Evolutionary conservation across 495 filamentous ascomycete species (phyloP), one percentile per base, ranked within the genome.

Genomic region (Staphylotrichum tortipilum): DNA sequence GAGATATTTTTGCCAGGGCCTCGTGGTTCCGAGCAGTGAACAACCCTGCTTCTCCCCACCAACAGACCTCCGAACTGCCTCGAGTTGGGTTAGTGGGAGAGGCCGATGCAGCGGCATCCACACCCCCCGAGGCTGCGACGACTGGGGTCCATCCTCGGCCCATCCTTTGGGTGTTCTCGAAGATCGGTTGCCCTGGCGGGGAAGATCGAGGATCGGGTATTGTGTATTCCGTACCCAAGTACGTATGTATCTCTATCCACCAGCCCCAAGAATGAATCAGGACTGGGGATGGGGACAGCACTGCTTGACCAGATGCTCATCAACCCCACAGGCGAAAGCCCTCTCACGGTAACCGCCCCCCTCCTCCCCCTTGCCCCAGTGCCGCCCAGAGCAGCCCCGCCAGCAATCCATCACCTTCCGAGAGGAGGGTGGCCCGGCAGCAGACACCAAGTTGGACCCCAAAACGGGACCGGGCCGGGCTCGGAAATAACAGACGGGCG

Each of bases 401-500:
- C 9, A 36, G 34, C 14, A 3, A 36, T 18, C 14, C 1, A 36
- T 18, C 6, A 17, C 31, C 3, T 34, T 34, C 3, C 31, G n/a
- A 15, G n/a, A 34, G n/a, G 3, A 43, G 7, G 19, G 22, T 18
- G 1, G 15, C 17, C n/a, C 33, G 14, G 7, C 4, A 9, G 4
- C 7, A n/a, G 33, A 38, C 4, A 2, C 37, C 10, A 23, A 24
- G 34, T 11, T n/a, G 34, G 23, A 28, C 23, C 8, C 24, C 14
- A 28, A 36, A 34, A 30, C 47, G 17, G 31, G 39, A 7, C 17
- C 29, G 37, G 47, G 11, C 39, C 40, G 31, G 30, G 28, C 30
- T 33, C 50, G 50, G 50, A 17, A 53, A 53, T 53, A 53, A 53
- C 37, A 19, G 8, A 19, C 43, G 43, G 42, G 33, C n/a, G 33